Percentiles rank a stretch among this genome's conserved stretches.
Conservation (phyloP, 176 grass and related monocot genomes). For the Cenchrus purpureus region DNA sequence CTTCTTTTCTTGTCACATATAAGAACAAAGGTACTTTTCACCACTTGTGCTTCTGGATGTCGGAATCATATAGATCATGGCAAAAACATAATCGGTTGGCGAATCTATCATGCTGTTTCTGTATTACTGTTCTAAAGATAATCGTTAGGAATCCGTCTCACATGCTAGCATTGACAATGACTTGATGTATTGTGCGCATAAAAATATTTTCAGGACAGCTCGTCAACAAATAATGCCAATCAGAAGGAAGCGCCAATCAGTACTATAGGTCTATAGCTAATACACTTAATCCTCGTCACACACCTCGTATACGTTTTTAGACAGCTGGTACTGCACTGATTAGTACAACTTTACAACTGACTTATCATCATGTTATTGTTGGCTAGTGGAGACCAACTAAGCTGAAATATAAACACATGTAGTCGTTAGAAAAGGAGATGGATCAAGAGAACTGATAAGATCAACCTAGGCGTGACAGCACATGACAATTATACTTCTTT, state of each 20-base stretch:
- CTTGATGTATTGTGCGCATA: not conserved
- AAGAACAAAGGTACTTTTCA: not conserved
- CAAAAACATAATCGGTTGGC: not conserved
- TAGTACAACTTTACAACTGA: not conserved
- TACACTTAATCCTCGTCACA: not conserved
- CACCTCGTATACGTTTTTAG: slow-evolving; percentile 11
- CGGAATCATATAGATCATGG: not conserved
- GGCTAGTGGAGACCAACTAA: slow-evolving; percentile 1
- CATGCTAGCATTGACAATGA: slow-evolving; percentile 22
- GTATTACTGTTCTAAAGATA: slow-evolving; percentile 5
- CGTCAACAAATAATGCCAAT: not conserved
- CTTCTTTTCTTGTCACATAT: not conserved
- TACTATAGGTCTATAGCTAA: not conserved
- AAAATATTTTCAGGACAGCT: not conserved
- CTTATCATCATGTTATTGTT: not conserved
- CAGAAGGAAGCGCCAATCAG: not conserved
- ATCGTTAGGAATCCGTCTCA: slow-evolving; percentile 7
- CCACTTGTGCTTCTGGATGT: not conserved
- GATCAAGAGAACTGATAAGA: not conserved
- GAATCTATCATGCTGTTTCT: slow-evolving; percentile 9
- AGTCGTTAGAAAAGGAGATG: not conserved
- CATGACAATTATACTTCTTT: too few relatives aligned
- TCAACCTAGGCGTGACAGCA: not conserved
- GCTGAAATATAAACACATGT: slow-evolving; percentile 5
- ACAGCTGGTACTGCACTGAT: not conserved